Evolutionary conservation across 768 basidiomycete genomes (phyloP).

Genomic region (Amanita inopinata): DNA sequence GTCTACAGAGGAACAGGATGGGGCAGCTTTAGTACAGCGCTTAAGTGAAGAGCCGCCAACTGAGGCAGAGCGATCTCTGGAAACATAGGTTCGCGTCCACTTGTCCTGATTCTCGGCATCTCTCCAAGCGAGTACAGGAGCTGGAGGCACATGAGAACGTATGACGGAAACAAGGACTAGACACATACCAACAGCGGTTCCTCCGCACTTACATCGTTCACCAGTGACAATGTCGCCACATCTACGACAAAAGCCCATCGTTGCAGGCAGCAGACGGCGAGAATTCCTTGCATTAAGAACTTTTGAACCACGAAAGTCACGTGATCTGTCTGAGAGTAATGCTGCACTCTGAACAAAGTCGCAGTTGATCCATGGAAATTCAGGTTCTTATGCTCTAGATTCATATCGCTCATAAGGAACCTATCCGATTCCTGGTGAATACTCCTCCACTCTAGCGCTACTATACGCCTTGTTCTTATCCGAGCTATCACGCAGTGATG

Average conservation of each 20-base stretch:
- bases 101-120: conserved; percentile 45
- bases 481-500: too few relatives aligned
- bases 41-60: conserved; percentile 23
- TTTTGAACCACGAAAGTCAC: conserved; percentile 6
- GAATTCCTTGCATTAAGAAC: neutral
- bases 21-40: conserved; percentile 39
- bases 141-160: conserved; percentile 24
- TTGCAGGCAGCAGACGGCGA: conserved; percentile 6
- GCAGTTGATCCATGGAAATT: neutral
- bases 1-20: conserved; percentile 20
- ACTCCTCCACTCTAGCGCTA: too few relatives aligned
- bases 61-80: conserved; percentile 28
- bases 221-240: conserved; percentile 77
- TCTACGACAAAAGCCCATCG: conserved; percentile 78
- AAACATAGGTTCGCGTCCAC: conserved; percentile 76
- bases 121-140: conserved; percentile 63
- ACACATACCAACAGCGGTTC: conserved; percentile 63
- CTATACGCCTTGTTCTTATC: too few relatives aligned
- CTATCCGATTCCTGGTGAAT: too few relatives aligned
- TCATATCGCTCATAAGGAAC: too few relatives aligned
- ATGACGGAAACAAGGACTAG: neutral
- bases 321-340: conserved; percentile 2
- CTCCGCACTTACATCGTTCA: conserved; percentile 72
- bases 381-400: too few relatives aligned
- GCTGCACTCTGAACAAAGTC: neutral